Evolutionary conservation across 345 rosid species (phyloP), one percentile per base, ranked within the genome.

Genomic region (Eutrema yunnanense): DNA sequence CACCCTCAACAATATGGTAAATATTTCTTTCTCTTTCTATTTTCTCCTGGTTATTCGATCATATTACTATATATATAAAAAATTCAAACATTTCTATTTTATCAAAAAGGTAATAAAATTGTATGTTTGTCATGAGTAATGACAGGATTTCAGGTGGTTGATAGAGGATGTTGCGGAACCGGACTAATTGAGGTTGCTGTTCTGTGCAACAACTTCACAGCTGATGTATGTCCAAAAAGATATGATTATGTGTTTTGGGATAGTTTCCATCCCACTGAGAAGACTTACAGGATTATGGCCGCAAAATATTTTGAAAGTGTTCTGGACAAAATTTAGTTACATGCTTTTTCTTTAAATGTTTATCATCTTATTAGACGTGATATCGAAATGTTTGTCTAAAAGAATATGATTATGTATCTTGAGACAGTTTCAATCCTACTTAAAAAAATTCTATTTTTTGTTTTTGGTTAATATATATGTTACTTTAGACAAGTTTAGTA

Each of bases 251-350:
- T 86, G 48, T 87, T 90, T 54, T 90, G 92, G 94, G 98, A 90
- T 64, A 83, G 95, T 71, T 92, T 80, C 64, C 96, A 92, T 80
- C 95, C 95, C 0, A 79, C 95, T 0, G 90, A 88, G 69, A 81
- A 56, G 47, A 73, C 92, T 16, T 88, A 86, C 60, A 29, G 54
- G 34, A 43, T 50, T 8, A 78, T 72, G 55, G 74, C 56, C 4
- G 29, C 51, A 40, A 73, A 63, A 64, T 46, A 54, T 57, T 5
- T 67, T 53, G 36, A 52, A 6, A 77, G 19, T 33, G 51, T 19
- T 75, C 26, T 73, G 13, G 5, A 27, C 34, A 36, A 50, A 10
- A 8, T 8, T 48, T 70, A 70, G 26, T 64, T 62, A 34, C 68
- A 9, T 36, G 54, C 6, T 13, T 13, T 65, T 40, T 3, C 1